These are phyloP conservation scores for Linum usitatissimum DNA, from an alignment of 345 rosid genomes.

Conservation along the genomic window DNA sequence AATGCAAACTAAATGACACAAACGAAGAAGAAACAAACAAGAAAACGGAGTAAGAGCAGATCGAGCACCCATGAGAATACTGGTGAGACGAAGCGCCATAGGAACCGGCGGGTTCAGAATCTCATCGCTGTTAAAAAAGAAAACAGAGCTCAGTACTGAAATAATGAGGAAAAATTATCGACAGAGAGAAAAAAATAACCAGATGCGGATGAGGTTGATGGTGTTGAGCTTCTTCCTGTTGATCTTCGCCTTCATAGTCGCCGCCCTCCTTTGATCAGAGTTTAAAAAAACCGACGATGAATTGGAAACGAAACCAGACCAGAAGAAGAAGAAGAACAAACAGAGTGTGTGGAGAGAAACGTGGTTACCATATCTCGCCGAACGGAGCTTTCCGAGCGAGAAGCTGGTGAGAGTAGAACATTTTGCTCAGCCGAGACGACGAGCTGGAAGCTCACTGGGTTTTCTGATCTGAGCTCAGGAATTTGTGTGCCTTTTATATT, in stretches of 20 bases:
- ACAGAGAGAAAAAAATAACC: conserved; percentile 25
- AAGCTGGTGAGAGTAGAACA: conserved; percentile 94
- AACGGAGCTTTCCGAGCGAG: conserved; percentile 96
- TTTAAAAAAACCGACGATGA: background rate
- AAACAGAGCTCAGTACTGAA: background rate
- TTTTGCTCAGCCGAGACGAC: too few species aligned
- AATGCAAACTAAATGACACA: background rate
- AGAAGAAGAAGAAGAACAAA: background rate
- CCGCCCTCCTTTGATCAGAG: conserved; percentile 66
- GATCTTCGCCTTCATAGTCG: conserved; percentile 76
- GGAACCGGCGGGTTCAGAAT: conserved; percentile 85
- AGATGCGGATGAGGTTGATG: conserved; percentile 63
- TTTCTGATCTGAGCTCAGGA: too few species aligned
- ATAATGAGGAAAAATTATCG: background rate
- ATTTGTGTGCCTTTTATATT: too few species aligned
- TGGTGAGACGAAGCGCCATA: conserved; percentile 83
- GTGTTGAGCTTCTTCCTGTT: conserved; percentile 59
- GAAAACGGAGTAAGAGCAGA: background rate
- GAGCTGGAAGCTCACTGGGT: too few species aligned
- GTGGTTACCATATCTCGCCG: conserved; percentile 90
- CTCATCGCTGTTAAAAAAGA: conserved; percentile 51
- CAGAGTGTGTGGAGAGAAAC: background rate
- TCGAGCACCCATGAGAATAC: conserved; percentile 75
- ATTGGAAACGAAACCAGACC: background rate
- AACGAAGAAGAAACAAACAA: background rate